Percentiles rank a stretch among this genome's conserved stretches.
These are phyloP conservation scores for Leccinum longicurvipes DNA, from an alignment of 768 basidiomycete species.

Conservation along the genomic window DNA sequence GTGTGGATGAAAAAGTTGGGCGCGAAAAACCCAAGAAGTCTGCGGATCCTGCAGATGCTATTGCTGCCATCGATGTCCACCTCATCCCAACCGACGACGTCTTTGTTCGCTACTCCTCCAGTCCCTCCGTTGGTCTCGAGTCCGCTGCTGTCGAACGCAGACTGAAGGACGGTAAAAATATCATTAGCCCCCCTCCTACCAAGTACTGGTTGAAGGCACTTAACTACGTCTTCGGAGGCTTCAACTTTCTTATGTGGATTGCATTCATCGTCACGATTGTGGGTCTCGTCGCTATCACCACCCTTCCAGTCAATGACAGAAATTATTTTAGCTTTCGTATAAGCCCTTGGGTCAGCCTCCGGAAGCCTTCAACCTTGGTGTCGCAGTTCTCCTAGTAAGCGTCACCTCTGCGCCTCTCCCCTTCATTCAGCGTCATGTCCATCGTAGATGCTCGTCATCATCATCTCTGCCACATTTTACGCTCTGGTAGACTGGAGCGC, in stretches of 20 bases:
- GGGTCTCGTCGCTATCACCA: constrained; percentile 12
- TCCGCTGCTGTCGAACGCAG: constrained; percentile 39
- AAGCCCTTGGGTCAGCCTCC: constrained; percentile 48
- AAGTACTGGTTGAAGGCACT: constrained; percentile 48
- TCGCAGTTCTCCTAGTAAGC: constrained; percentile 48
- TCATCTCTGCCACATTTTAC: constrained; percentile 44
- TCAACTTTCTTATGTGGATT: constrained; percentile 54
- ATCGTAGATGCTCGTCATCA: constrained; percentile 39
- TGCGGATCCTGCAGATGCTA: constrained; percentile 35
- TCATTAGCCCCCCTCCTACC: constrained; percentile 46
- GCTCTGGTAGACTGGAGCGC: constrained; percentile 52
- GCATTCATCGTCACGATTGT: constrained; percentile 49
- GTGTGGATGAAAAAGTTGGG: constrained; percentile 33
- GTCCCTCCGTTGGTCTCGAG: constrained; percentile 47
- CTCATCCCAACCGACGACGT: constrained; percentile 39
- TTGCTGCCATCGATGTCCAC: constrained; percentile 50
- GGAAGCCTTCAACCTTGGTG: constrained; percentile 44
- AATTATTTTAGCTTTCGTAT: constrained; percentile 44
- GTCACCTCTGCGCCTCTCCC: constrained; percentile 11
- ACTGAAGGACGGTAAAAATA: constrained; percentile 43
- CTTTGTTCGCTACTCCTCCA: constrained; percentile 42
- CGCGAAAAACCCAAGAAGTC: constrained; percentile 17
- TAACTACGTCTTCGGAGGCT: constrained; percentile 56
- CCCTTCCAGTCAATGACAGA: constrained; percentile 4
- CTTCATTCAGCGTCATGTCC: constrained; percentile 2